A percentile compares a stretch with the other conserved stretches of the same genome.
Conservation (phyloP, 345 rosid genomes). For the Aethionema arabicum region DNA sequence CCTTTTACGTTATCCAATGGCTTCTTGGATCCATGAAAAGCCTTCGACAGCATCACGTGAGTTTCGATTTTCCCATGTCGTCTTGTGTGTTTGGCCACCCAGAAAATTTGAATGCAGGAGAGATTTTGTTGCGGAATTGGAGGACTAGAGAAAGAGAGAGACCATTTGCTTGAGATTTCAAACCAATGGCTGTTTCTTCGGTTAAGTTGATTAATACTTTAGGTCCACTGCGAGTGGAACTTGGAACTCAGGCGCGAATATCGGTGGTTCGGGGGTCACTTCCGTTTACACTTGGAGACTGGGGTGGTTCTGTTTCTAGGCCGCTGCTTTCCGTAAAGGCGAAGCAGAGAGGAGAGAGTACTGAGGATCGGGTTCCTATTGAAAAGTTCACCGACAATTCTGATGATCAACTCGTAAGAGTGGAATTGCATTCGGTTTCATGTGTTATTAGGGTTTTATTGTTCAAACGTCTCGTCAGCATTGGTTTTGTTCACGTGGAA, state of each 20-base stretch:
- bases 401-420: conserved; percentile 38
- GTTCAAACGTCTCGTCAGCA: neutral
- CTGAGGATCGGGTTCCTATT: conserved; percentile 30
- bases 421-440: neutral
- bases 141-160: neutral
- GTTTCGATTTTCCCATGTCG: conserved; percentile 17
- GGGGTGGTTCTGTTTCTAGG: conserved; percentile 29
- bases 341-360: conserved; percentile 30
- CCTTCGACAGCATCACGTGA: conserved; percentile 23
- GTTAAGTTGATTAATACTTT: conserved; percentile 26
- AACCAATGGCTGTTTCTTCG: conserved; percentile 39
- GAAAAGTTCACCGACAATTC: conserved; percentile 29
- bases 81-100: neutral
- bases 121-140: neutral
- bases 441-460: neutral
- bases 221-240: conserved; percentile 24
- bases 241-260: conserved; percentile 26
- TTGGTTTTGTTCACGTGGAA: neutral
- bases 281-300: conserved; percentile 23
- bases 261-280: conserved; percentile 22
- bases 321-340: conserved; percentile 24
- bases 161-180: neutral
- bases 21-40: conserved; percentile 26
- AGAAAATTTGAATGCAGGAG: neutral
- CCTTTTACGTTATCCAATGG: neutral